Base-by-base conservation (phyloP, 257 asterid genomes). In the Haberlea rhodopensis region DNA sequence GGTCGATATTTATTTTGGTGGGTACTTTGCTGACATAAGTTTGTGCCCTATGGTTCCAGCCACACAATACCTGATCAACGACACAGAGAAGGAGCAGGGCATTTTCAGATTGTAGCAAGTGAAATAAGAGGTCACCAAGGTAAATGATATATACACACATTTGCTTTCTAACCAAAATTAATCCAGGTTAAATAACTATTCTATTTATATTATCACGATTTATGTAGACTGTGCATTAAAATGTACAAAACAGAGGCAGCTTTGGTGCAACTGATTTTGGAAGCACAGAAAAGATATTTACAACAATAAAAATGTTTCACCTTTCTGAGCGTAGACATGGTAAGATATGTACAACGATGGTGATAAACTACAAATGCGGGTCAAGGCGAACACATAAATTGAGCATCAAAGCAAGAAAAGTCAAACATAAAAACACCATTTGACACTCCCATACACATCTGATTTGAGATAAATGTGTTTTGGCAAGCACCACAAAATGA, bases 21-120 rank as follows among this genome's bases (percentile, higher is more conserved):
- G 95, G 96, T 73, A 67, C 70, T 75, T 92, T 69, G 85, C 95
- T 51, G 95, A 81, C 88, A 84, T 76, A 82, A 92, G 67, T 72
- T 68, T 81, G 72, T 80, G 85, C 48, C 99, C 99, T 45, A 92
- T 60, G 15, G 97, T 92, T 64, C 96, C 95, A 63, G 94, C 94
- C 59, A 78, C 81, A 80, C 96, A 89, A 64, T 83, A 87, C 75
- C 96, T 89, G 82, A 53, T 34, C 51, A 70, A 34, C 53, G 62
- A 59, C 29, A 73, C 28, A 57, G 57, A 8, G 51, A 56, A 34
- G 26, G 57, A 70, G 43, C 32, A 70, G 59, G 61, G 52, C 27
- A 48, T 67, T 45, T 57, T 40, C 52, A 68, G 53, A 6, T 13
- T 26, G 60, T 21, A 18, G 65, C 64, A 67, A 63, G 7, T 6